Conservation (phyloP, 1,139 yeast species). For the Candida sp. region DNA sequence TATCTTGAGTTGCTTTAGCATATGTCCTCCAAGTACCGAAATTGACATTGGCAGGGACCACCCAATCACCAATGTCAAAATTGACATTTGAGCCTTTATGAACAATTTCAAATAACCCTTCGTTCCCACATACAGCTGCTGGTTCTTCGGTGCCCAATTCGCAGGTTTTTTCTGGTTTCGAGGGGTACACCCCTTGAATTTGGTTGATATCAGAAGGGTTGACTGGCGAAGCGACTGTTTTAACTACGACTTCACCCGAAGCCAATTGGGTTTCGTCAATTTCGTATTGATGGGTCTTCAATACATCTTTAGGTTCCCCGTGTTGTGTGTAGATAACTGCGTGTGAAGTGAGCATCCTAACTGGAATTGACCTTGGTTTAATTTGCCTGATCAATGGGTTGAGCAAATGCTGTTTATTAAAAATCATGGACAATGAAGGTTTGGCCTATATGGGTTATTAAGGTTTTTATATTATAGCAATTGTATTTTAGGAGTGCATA, state of each 20-base stretch:
- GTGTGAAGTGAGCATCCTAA: slow-evolving; percentile 46
- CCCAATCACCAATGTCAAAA: slow-evolving; percentile 81
- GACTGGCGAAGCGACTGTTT: slow-evolving; percentile 81
- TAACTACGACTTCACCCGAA: slow-evolving; percentile 48
- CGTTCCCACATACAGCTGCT: slow-evolving; percentile 52
- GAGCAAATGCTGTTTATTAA: no score
- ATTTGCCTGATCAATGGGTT: no score
- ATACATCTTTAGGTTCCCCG: slow-evolving; percentile 59
- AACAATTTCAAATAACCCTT: slow-evolving; percentile 84
- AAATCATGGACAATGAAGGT: no score
- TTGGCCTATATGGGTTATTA: not conserved
- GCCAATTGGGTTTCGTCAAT: slow-evolving; percentile 44
- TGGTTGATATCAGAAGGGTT: slow-evolving; percentile 44
- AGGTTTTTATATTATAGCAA: no score
- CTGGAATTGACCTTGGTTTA: not conserved
- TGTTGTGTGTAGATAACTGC: slow-evolving; percentile 56
- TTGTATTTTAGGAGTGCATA: not conserved
- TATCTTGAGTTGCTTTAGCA: slow-evolving; percentile 49
- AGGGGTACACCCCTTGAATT: slow-evolving; percentile 40
- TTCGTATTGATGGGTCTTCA: slow-evolving; percentile 49
- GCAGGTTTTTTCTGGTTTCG: slow-evolving; percentile 32
- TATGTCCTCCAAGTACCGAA: slow-evolving; percentile 97
- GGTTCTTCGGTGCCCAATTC: slow-evolving; percentile 29
- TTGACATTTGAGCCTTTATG: slow-evolving; percentile 59
- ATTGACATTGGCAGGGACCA: slow-evolving; percentile 76